phyloP scores from a whole-genome alignment of 768 basidiomycete genomes.

The Tubosaeta sp. region DNA sequence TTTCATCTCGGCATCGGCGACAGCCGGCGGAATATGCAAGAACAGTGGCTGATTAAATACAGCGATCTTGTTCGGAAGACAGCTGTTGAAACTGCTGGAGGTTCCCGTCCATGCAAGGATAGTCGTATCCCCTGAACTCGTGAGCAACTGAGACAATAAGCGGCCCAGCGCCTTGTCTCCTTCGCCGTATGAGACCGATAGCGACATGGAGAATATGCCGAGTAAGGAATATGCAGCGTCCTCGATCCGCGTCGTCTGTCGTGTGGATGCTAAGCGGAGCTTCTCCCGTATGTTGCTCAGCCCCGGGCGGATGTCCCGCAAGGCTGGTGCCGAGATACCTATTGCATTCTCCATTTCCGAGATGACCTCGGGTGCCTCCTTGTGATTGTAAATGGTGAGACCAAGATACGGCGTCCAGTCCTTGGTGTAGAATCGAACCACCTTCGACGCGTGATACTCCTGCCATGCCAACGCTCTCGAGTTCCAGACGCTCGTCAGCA shows the following conservation, averaged over 20 bases:
- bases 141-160: constrained; percentile 1
- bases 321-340: not conserved
- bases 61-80: not conserved
- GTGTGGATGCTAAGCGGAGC: not conserved
- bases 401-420: not conserved
- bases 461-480: not conserved
- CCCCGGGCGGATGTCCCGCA: not conserved
- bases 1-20: not conserved
- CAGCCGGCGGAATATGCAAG: not conserved
- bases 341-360: not conserved
- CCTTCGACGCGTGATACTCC: not conserved
- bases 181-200: constrained; percentile 1
- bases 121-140: constrained; percentile 1
- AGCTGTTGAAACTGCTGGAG: not conserved
- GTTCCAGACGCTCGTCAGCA: not conserved
- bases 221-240: not conserved
- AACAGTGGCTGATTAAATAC: not conserved
- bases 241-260: not conserved
- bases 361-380: not conserved
- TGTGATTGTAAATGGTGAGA: not conserved
- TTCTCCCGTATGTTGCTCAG: not conserved
- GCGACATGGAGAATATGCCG: not conserved
- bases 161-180: constrained; percentile 3
- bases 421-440: not conserved
- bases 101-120: constrained; percentile 8